Percentiles rank a stretch among this genome's conserved stretches.
Conservation (phyloP, 306 rosid genomes). For the Cajanus cajan region DNA sequence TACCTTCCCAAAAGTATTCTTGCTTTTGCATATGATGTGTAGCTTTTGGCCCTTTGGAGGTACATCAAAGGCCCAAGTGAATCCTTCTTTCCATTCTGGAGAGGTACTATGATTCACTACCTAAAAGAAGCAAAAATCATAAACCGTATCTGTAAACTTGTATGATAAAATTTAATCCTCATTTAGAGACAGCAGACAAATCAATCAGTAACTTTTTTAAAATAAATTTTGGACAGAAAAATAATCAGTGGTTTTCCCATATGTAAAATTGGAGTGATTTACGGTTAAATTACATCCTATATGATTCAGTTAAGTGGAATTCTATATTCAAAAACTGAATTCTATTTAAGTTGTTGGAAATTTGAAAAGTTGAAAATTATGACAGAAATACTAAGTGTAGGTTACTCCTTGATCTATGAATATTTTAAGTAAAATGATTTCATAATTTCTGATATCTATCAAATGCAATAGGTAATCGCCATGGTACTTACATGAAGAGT, state of each 20-base stretch:
- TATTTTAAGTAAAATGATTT: not conserved
- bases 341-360: not conserved
- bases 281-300: not conserved
- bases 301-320: not conserved
- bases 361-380: constrained; percentile 9
- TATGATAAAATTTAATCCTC: constrained; percentile 26
- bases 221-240: not conserved
- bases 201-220: constrained; percentile 5
- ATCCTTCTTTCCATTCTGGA: constrained; percentile 99
- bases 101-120: constrained; percentile 82
- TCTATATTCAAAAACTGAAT: constrained; percentile 1
- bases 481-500: not conserved
- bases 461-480: not conserved
- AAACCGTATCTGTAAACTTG: constrained; percentile 26
- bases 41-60: constrained; percentile 98
- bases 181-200: constrained; percentile 15
- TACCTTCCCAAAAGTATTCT: constrained; percentile 99
- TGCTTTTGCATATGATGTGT: constrained; percentile 94
- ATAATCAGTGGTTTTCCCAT: not conserved
- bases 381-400: not conserved
- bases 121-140: constrained; percentile 42
- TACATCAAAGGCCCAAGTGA: constrained; percentile 94
- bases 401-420: not conserved
- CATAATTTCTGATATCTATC: not conserved
- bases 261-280: not conserved